phyloP scores from a whole-genome alignment of 768 basidiomycete genomes.

The Lyophyllum decastes region DNA sequence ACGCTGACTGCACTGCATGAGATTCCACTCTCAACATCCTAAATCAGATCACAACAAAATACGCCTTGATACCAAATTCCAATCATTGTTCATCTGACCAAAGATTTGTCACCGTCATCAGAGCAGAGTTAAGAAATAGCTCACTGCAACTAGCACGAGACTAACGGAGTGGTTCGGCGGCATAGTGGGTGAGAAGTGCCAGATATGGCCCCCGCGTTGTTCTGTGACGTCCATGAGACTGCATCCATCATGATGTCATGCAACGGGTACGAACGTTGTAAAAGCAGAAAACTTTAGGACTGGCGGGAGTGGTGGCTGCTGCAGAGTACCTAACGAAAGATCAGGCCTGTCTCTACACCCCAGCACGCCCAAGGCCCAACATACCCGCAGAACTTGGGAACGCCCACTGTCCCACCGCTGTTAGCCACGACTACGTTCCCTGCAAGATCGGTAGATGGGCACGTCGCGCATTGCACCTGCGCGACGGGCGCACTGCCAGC shows the following conservation, averaged over 20 bases:
- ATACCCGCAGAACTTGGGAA: conserved; percentile 14
- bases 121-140: background rate
- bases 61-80: too few relatives aligned
- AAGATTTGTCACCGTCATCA: background rate
- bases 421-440: conserved; percentile 2
- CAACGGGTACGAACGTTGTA: background rate
- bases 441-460: conserved; percentile 10
- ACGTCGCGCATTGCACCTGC: conserved; percentile 10
- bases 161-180: conserved; percentile 1
- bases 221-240: background rate
- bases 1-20: background rate
- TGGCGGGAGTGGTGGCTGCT: background rate
- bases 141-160: conserved; percentile 2
- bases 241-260: background rate
- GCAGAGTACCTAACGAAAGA: background rate
- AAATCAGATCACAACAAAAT: too few relatives aligned
- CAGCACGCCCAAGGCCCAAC: background rate
- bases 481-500: background rate
- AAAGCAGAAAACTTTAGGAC: background rate
- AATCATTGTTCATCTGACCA: too few relatives aligned
- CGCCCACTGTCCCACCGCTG: conserved; percentile 12
- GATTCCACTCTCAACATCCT: too few relatives aligned
- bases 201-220: conserved; percentile 8
- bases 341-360: background rate
- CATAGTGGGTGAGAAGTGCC: background rate